Percentiles rank a stretch among this genome's conserved stretches.
Evolutionary conservation across 164 flowering plant genomes (phyloP).

Genomic region (Vitis amurensis): DNA sequence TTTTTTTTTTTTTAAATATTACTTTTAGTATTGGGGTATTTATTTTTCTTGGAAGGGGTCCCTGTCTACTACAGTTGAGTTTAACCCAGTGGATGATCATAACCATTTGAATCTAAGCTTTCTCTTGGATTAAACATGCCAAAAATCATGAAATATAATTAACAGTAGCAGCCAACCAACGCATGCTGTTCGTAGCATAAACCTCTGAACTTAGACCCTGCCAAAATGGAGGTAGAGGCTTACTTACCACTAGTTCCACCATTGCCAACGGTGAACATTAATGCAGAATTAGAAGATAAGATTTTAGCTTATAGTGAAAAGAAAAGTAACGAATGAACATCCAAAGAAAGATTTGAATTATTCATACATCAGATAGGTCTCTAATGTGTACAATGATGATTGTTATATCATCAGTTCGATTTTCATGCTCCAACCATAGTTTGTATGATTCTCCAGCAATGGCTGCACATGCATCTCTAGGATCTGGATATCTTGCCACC

Average conservation of each 20-base stretch:
- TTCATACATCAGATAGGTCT: conserved; percentile 60
- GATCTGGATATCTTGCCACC: conserved; percentile 75
- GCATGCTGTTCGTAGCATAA: too few relatives aligned
- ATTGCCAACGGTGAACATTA: conserved; percentile 2
- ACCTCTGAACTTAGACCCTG: background rate
- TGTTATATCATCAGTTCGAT: conserved; percentile 95
- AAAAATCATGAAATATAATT: background rate
- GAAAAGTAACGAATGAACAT: background rate
- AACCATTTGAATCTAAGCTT: background rate
- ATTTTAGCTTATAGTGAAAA: too few relatives aligned
- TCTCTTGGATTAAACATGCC: background rate
- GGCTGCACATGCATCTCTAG: conserved; percentile 90
- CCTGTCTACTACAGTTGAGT: background rate
- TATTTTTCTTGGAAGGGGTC: too few relatives aligned
- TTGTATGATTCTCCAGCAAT: conserved; percentile 89
- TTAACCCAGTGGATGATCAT: background rate
- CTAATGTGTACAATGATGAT: conserved; percentile 85
- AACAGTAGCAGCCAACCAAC: background rate
- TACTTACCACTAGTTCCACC: background rate
- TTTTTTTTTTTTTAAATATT: too few relatives aligned
- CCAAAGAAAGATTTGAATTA: conserved; percentile 4
- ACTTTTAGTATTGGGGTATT: too few relatives aligned
- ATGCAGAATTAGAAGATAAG: too few relatives aligned
- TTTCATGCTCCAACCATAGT: conserved; percentile 92
- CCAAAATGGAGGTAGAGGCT: background rate